These are phyloP conservation scores for Talaromyces thailandensis DNA, from an alignment of 495 filamentous ascomycete genomes.

Conservation along the genomic window DNA sequence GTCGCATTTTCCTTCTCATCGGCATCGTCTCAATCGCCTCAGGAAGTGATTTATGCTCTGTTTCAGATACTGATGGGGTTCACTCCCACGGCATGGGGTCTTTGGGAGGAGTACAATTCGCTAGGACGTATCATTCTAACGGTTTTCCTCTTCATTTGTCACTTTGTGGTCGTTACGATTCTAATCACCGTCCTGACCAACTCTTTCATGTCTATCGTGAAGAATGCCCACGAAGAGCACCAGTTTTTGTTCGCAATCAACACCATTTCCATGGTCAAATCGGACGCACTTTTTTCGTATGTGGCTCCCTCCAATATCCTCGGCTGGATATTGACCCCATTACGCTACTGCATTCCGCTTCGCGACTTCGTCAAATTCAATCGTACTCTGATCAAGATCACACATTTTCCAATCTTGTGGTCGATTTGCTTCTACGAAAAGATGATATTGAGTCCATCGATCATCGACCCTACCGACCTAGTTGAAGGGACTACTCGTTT, in stretches of 20 bases:
- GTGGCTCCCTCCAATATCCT: constrained; percentile 81
- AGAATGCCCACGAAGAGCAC: constrained; percentile 86
- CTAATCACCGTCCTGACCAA: constrained; percentile 89
- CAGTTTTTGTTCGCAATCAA: constrained; percentile 93
- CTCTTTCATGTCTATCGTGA: constrained; percentile 87
- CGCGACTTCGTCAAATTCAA: constrained; percentile 72
- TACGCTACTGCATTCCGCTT: constrained; percentile 71
- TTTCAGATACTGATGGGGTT: constrained; percentile 93
- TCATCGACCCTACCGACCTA: constrained; percentile 70
- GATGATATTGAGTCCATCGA: constrained; percentile 53
- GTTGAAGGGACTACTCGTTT: constrained; percentile 37
- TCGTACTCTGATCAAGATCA: constrained; percentile 77
- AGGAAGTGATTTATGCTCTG: constrained; percentile 68
- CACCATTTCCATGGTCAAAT: constrained; percentile 93
- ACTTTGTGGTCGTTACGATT: constrained; percentile 90
- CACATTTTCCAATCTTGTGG: constrained; percentile 79
- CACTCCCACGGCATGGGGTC: constrained; percentile 62
- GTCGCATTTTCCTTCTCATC: constrained; percentile 84
- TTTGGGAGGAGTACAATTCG: constrained; percentile 69
- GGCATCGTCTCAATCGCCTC: constrained; percentile 49
- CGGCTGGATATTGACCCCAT: constrained; percentile 74
- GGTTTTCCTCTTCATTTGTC: constrained; percentile 83
- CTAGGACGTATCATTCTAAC: constrained; percentile 67
- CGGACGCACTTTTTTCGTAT: constrained; percentile 87
- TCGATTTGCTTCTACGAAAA: constrained; percentile 83